phyloP scores from a whole-genome alignment of 768 basidiomycete genomes.

The Russula earlei region DNA sequence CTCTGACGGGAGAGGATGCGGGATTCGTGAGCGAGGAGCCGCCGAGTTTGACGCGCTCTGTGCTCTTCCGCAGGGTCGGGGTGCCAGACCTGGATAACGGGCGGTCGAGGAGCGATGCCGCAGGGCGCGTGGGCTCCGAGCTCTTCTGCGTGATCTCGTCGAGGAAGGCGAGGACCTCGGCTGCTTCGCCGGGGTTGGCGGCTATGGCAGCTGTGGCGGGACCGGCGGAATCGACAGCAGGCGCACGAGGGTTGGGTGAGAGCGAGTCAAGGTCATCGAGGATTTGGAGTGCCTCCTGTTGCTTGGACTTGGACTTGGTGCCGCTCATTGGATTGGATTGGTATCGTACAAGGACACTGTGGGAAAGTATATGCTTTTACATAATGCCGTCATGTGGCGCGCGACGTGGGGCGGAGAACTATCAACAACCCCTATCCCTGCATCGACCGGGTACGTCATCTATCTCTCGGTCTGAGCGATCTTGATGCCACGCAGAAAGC shows the following conservation, averaged over 20 bases:
- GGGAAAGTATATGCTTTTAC: not conserved
- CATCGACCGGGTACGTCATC: too few relatives aligned
- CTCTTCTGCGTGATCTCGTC: slow-evolving; percentile 93
- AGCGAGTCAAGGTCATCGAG: slow-evolving; percentile 92
- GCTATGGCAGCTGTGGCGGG: slow-evolving; percentile 23
- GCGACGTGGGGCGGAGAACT: not conserved
- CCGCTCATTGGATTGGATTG: slow-evolving; percentile 26
- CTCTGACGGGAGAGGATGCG: slow-evolving; percentile 23
- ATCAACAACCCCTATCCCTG: too few relatives aligned
- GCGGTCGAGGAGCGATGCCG: slow-evolving; percentile 47
- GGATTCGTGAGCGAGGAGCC: slow-evolving; percentile 30
- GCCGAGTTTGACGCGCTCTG: slow-evolving; percentile 65
- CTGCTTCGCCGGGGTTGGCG: slow-evolving; percentile 52
- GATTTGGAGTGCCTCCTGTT: slow-evolving; percentile 84
- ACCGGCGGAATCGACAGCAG: slow-evolving; percentile 15
- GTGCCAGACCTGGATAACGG: slow-evolving; percentile 59
- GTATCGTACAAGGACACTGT: not conserved
- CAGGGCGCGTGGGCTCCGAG: slow-evolving; percentile 59
- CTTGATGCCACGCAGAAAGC: not conserved
- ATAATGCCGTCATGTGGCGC: not conserved
- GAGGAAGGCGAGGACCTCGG: slow-evolving; percentile 84
- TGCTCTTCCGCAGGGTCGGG: slow-evolving; percentile 63
- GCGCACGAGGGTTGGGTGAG: slow-evolving; percentile 24
- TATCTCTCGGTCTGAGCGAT: too few relatives aligned
- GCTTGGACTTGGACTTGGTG: slow-evolving; percentile 59